A percentile compares a stretch with the other conserved stretches of the same genome.
Conservation (phyloP, 192 early-diverging fungal genomes). For the Backusella morwellensis region DNA sequence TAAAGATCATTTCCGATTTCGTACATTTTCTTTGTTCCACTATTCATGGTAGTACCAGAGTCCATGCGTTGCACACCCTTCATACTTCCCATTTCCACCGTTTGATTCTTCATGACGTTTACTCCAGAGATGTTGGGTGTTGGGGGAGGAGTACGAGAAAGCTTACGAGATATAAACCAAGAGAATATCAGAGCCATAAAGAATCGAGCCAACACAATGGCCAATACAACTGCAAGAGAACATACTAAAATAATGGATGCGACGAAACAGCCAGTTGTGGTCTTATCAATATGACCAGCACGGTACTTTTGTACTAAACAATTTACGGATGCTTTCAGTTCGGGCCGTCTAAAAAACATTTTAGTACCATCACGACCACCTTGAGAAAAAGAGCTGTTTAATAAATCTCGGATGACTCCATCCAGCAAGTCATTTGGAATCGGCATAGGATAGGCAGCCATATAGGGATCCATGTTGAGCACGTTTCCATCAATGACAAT, state of each 20-base stretch:
- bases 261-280: constrained; percentile 73
- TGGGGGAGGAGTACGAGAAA: constrained; percentile 33
- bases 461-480: constrained; percentile 68
- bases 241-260: constrained; percentile 58
- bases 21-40: constrained; percentile 4
- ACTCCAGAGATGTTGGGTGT: not conserved
- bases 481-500: constrained; percentile 77
- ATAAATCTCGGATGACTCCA: constrained; percentile 52
- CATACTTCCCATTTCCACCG: constrained; percentile 5
- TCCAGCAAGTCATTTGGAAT: constrained; percentile 55
- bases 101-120: not conserved
- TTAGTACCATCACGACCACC: constrained; percentile 67
- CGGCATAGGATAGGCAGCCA: constrained; percentile 34
- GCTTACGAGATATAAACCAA: constrained; percentile 67
- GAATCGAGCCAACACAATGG: constrained; percentile 64
- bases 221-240: constrained; percentile 58
- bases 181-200: constrained; percentile 76
- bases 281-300: constrained; percentile 74
- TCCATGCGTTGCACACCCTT: constrained; percentile 8
- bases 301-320: constrained; percentile 63
- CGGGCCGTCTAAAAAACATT: constrained; percentile 58
- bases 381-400: constrained; percentile 39
- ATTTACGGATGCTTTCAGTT: constrained; percentile 46
- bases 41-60: not conserved
- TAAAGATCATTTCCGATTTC: constrained; percentile 66